These are phyloP conservation scores for Boechera stricta DNA, from an alignment of 345 rosid genomes.

Conservation along the genomic window DNA sequence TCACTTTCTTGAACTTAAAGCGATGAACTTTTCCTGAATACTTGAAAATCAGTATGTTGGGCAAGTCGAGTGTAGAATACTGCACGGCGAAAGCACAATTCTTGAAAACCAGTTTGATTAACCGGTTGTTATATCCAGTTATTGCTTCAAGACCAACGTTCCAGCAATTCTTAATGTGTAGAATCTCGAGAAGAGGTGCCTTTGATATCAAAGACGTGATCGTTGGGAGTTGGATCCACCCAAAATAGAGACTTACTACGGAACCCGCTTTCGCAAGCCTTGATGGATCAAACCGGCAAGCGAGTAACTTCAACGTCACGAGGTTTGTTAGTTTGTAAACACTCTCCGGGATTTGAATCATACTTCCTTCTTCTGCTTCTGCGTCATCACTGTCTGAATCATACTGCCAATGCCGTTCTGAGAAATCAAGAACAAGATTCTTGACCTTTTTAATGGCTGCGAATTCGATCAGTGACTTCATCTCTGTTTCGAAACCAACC, in stretches of 20 bases:
- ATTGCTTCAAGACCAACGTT: conserved; percentile 12
- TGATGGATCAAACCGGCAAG: conserved; percentile 38
- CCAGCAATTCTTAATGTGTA: conserved; percentile 51
- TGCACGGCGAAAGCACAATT: conserved; percentile 30
- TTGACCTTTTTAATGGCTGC: conserved; percentile 30
- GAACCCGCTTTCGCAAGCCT: conserved; percentile 4
- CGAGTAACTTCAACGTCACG: conserved; percentile 40
- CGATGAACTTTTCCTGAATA: not conserved
- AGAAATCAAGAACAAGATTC: conserved; percentile 49
- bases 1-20: not conserved
- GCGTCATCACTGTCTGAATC: not conserved
- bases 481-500: not conserved
- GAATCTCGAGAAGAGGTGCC: conserved; percentile 46
- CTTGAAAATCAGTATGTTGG: not conserved
- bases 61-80: not conserved
- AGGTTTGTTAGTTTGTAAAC: conserved; percentile 26
- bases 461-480: conserved; percentile 36
- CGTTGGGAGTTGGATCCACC: conserved; percentile 37
- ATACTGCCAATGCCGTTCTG: conserved; percentile 38
- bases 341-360: conserved; percentile 37
- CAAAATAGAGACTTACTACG: conserved; percentile 42
- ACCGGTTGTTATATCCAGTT: not conserved
- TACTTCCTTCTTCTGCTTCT: not conserved
- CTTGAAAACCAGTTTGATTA: conserved; percentile 43
- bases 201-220: conserved; percentile 23